phyloP scores from a whole-genome alignment of 202 grass and related monocot genomes.

The Brachypodium distachyon region DNA sequence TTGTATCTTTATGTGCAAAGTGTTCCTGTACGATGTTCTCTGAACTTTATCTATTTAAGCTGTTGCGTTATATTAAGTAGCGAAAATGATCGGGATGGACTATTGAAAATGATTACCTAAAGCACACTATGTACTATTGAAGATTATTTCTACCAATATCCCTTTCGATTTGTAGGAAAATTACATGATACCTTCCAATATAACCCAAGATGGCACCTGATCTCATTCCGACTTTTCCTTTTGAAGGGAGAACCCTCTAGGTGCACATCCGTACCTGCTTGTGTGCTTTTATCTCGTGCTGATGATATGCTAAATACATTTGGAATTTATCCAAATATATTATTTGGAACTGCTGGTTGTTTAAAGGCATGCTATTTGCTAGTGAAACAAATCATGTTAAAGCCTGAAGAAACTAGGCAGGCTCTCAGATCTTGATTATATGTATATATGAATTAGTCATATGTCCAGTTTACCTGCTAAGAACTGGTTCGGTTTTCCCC shows the following conservation, averaged over 20 bases:
- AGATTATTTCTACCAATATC: not conserved
- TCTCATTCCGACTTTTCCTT: no score
- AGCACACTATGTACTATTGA: not conserved
- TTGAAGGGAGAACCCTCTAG: no score
- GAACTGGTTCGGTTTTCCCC: no score
- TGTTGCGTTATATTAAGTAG: not conserved
- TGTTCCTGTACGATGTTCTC: not conserved
- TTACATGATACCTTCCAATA: no score
- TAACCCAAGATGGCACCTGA: no score
- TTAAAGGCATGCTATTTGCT: not conserved
- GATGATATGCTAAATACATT: not conserved
- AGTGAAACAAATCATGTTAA: not conserved
- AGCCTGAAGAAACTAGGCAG: no score
- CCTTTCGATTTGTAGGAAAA: not conserved
- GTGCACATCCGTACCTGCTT: not conserved
- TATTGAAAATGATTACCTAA: no score
- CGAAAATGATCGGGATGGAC: not conserved
- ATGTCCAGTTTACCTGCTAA: no score
- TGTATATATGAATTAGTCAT: no score
- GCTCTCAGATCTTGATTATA: constrained; percentile 68
- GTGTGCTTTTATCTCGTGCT: not conserved
- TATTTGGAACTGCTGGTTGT: not conserved
- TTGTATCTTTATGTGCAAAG: not conserved
- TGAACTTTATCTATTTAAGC: not conserved
- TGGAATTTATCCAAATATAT: no score